Evolutionary conservation across 2,329 filamentous ascomycete genomes (phyloP).

Genomic region (Phyllosticta citrichinensis): DNA sequence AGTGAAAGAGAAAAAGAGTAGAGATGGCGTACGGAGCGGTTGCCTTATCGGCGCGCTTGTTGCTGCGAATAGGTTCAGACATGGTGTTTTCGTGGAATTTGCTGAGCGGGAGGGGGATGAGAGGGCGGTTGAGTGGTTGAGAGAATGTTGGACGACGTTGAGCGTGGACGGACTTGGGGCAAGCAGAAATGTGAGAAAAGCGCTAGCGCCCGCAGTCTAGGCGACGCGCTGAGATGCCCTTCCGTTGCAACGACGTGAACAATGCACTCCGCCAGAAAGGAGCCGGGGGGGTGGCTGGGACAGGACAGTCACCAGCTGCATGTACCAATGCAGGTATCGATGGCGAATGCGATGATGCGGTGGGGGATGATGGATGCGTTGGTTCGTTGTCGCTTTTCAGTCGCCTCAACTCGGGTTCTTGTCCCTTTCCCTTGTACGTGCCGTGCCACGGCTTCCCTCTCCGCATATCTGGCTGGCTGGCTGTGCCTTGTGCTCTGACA

Average conservation of each 20-base stretch:
- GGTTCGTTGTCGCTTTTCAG: too few relatives aligned
- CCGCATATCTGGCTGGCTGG: too few relatives aligned
- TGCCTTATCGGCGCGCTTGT: slow-evolving; percentile 52
- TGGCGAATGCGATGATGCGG: too few relatives aligned
- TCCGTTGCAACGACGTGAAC: not conserved
- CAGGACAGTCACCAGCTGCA: too few relatives aligned
- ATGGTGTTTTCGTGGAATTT: slow-evolving; percentile 33
- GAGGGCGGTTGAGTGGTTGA: slow-evolving; percentile 14
- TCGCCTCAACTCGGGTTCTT: too few relatives aligned
- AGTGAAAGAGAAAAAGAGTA: slow-evolving; percentile 1
- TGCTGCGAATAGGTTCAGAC: slow-evolving; percentile 60
- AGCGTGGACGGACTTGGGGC: slow-evolving; percentile 18
- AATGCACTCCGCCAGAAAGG: slow-evolving; percentile 7
- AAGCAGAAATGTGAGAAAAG: slow-evolving; percentile 18
- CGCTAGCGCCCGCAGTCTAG: not conserved
- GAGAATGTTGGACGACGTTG: slow-evolving; percentile 11
- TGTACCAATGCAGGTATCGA: too few relatives aligned
- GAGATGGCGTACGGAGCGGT: slow-evolving; percentile 51
- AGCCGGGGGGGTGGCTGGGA: slow-evolving; percentile 4
- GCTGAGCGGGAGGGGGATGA: slow-evolving; percentile 16
- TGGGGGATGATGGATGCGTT: too few relatives aligned
- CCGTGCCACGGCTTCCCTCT: not conserved
- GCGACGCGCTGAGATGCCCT: not conserved
- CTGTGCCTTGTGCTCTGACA: too few relatives aligned
- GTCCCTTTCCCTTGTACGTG: not conserved